Conservation (phyloP, 805 yeast species). For the Priceomyces carsonii region DNA sequence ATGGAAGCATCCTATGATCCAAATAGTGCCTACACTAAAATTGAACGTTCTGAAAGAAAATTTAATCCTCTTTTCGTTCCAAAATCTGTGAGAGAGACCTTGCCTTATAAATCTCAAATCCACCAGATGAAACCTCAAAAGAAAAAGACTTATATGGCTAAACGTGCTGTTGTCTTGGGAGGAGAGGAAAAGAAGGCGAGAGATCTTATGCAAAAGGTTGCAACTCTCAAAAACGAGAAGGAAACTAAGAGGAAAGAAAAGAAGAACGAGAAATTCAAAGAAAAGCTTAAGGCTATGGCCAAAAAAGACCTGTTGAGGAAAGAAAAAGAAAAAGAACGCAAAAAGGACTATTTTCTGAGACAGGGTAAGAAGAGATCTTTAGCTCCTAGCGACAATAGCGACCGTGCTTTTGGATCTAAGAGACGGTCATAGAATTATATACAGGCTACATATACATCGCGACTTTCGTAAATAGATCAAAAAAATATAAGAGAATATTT, state of each 20-base stretch:
- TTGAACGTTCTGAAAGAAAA: conserved; percentile 80
- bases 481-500: no score
- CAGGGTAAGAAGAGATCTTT: conserved; percentile 65
- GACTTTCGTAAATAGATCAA: no score
- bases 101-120: conserved; percentile 93
- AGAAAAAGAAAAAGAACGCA: conserved; percentile 80
- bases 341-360: conserved; percentile 80
- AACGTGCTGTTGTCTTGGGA: conserved; percentile 90
- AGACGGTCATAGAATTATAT: conserved; percentile 23
- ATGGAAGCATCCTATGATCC: conserved; percentile 60
- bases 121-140: conserved; percentile 85
- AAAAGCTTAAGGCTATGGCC: conserved; percentile 72
- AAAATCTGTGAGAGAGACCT: conserved; percentile 64
- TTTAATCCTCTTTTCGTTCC: conserved; percentile 92
- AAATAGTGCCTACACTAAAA: conserved; percentile 59
- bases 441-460: background rate
- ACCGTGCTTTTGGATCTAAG: conserved; percentile 35
- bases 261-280: conserved; percentile 74
- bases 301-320: conserved; percentile 66
- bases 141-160: conserved; percentile 75
- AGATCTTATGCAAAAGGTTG: conserved; percentile 81
- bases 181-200: conserved; percentile 95
- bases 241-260: conserved; percentile 73
- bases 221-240: conserved; percentile 83
- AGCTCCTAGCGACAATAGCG: conserved; percentile 30